A percentile compares a stretch with the other conserved stretches of the same genome.
These are phyloP conservation scores for Allomyces arbusculus DNA, from an alignment of 192 early-diverging fungal species.

Conservation along the genomic window DNA sequence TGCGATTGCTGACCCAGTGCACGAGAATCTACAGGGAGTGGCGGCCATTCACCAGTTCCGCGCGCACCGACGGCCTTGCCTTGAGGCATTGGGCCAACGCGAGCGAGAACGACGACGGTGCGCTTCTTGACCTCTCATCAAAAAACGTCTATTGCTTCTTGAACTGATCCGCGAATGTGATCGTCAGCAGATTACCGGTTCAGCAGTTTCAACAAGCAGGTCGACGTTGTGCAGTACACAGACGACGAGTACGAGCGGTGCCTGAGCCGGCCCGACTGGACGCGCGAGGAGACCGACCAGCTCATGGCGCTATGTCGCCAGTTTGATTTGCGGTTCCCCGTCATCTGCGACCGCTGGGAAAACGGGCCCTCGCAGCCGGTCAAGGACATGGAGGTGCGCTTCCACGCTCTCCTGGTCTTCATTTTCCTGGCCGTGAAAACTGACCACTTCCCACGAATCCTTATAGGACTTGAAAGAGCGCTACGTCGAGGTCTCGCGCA, in stretches of 20 bases:
- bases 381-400: constrained; percentile 6
- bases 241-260: constrained; percentile 69
- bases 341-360: constrained; percentile 69
- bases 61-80: constrained; percentile 46
- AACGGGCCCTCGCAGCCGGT: constrained; percentile 8
- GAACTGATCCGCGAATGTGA: background rate
- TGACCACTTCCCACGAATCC: constrained; percentile 7
- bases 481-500: constrained; percentile 50
- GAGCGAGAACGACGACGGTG: constrained; percentile 27
- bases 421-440: constrained; percentile 20
- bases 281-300: constrained; percentile 66
- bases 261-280: constrained; percentile 47
- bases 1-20: no score
- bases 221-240: constrained; percentile 48
- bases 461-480: constrained; percentile 65
- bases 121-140: background rate
- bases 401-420: constrained; percentile 10
- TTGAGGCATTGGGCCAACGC: constrained; percentile 64
- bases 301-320: constrained; percentile 45
- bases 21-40: constrained; percentile 25
- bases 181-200: constrained; percentile 39
- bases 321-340: constrained; percentile 66
- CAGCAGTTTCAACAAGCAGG: constrained; percentile 51
- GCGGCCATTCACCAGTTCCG: constrained; percentile 52
- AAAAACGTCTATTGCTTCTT: background rate